Percentiles rank a stretch among this genome's conserved stretches.
Evolutionary conservation across 352 stramenopile genomes (phyloP).

Genomic region (Phytophthora quininea): DNA sequence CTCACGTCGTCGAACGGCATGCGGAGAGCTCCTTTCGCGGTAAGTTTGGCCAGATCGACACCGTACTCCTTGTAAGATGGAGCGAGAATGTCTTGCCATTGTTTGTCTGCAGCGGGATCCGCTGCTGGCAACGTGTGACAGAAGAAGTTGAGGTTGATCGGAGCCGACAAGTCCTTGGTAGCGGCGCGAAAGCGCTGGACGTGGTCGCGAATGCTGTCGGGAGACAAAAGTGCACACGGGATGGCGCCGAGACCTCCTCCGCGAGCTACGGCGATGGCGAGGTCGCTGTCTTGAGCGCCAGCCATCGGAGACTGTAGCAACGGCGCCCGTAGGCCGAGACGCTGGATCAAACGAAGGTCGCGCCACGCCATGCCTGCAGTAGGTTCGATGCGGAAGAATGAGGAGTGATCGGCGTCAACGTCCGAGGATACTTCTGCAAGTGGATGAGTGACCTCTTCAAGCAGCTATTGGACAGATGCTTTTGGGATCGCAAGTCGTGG

Average conservation of each 20-base stretch:
- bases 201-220: constrained; percentile 28
- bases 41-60: constrained; percentile 22
- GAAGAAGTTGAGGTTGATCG: constrained; percentile 75
- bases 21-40: constrained; percentile 27
- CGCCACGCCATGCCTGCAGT: constrained; percentile 27
- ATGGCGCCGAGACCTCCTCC: constrained; percentile 58
- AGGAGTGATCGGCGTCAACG: not conserved
- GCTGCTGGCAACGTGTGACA: constrained; percentile 36
- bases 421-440: not conserved
- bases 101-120: constrained; percentile 16
- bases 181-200: constrained; percentile 38
- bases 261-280: constrained; percentile 34
- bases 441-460: constrained; percentile 1
- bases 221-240: constrained; percentile 39
- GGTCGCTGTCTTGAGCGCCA: constrained; percentile 41
- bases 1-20: constrained; percentile 41
- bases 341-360: constrained; percentile 30
- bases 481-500: not conserved
- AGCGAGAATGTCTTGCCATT: constrained; percentile 44
- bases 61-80: constrained; percentile 48
- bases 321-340: constrained; percentile 23
- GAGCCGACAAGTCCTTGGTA: constrained; percentile 34
- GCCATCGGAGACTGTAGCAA: constrained; percentile 67
- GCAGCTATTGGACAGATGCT: not conserved
- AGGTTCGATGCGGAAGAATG: constrained; percentile 2